phyloP scores from a whole-genome alignment of 768 basidiomycete genomes.

The Xanthoconium stramineum region DNA sequence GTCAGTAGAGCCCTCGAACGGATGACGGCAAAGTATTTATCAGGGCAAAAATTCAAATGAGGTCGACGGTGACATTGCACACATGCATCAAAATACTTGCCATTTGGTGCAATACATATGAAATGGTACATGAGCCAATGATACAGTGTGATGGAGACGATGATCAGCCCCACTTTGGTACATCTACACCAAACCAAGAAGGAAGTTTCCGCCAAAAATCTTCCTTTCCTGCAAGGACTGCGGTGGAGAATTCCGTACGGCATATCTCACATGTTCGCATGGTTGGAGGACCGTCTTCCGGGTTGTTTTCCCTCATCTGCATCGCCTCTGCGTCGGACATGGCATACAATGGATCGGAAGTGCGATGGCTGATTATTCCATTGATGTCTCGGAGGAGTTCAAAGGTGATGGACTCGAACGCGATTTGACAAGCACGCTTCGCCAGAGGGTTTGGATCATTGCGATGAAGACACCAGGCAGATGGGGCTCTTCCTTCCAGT shows the following conservation, averaged over 20 bases:
- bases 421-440: conserved; percentile 60
- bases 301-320: conserved; percentile 52
- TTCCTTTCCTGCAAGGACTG: conserved; percentile 56
- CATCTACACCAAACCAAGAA: conserved; percentile 60
- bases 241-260: conserved; percentile 56
- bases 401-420: conserved; percentile 72
- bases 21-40: background rate
- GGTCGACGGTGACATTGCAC: background rate
- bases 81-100: background rate
- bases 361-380: conserved; percentile 61
- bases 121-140: conserved; percentile 13
- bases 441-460: conserved; percentile 42
- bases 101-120: background rate
- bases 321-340: conserved; percentile 65
- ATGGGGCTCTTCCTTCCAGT: conserved; percentile 61
- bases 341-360: conserved; percentile 67
- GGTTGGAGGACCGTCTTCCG: conserved; percentile 41
- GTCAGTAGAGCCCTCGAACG: background rate
- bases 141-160: background rate
- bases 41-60: background rate
- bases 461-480: conserved; percentile 46
- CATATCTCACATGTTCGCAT: conserved; percentile 65
- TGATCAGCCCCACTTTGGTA: conserved; percentile 35
- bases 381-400: conserved; percentile 73
- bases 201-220: conserved; percentile 67